These are phyloP conservation scores for Phialophora expanda DNA, from an alignment of 2,329 filamentous ascomycete genomes.

Conservation along the genomic window DNA sequence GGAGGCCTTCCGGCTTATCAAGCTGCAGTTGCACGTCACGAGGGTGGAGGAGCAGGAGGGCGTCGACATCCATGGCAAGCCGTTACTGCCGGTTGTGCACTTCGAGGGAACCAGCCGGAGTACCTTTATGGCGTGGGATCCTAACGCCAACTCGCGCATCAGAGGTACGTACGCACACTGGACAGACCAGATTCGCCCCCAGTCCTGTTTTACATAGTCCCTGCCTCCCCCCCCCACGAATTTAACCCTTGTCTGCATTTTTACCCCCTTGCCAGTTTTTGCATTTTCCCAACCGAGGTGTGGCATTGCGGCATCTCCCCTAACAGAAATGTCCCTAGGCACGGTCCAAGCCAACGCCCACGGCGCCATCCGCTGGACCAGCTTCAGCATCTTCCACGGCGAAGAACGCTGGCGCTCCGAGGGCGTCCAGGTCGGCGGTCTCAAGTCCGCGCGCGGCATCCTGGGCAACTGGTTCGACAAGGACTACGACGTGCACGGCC, in stretches of 20 bases:
- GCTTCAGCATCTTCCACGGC: slow-evolving; percentile 67
- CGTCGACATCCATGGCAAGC: slow-evolving; percentile 49
- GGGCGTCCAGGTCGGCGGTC: slow-evolving; percentile 73
- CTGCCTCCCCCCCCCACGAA: slow-evolving; percentile 12
- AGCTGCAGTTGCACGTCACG: slow-evolving; percentile 69
- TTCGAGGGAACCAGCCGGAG: slow-evolving; percentile 68
- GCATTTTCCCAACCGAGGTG: slow-evolving; percentile 17
- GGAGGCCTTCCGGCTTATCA: slow-evolving; percentile 73
- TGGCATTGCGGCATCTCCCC: background rate
- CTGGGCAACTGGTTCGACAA: slow-evolving; percentile 80
- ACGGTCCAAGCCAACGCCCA: slow-evolving; percentile 68
- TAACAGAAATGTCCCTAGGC: slow-evolving; percentile 51
- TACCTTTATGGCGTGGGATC: slow-evolving; percentile 69
- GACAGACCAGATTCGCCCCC: too few relatives aligned
- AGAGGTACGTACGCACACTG: slow-evolving; percentile 55
- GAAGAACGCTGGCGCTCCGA: slow-evolving; percentile 78
- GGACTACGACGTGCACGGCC: slow-evolving; percentile 71
- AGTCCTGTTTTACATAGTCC: background rate
- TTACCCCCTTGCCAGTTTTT: background rate
- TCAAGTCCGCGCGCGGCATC: slow-evolving; percentile 68
- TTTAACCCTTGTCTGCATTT: background rate
- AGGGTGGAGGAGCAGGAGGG: slow-evolving; percentile 63
- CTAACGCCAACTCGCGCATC: slow-evolving; percentile 70
- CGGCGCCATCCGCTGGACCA: slow-evolving; percentile 77
- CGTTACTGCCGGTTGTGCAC: slow-evolving; percentile 63